Evolutionary conservation across 345 rosid species (phyloP).

Genomic region (Salix arbutifolia): DNA sequence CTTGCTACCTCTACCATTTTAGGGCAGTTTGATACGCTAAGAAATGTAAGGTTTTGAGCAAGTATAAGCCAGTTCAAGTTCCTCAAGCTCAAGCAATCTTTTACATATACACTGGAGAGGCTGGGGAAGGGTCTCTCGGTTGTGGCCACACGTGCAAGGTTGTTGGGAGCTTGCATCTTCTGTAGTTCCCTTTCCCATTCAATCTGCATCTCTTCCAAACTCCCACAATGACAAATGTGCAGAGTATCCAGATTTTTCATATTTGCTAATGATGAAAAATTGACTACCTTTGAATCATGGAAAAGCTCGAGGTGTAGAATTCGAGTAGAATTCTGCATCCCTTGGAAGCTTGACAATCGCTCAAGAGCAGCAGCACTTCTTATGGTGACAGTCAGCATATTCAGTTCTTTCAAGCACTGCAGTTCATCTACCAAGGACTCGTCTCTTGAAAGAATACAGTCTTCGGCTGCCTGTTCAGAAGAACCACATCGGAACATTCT

Average conservation of each 20-base stretch:
- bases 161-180: not conserved
- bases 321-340: not conserved
- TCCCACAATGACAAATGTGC: not conserved
- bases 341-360: not conserved
- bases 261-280: not conserved
- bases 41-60: not conserved
- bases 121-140: not conserved
- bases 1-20: not conserved
- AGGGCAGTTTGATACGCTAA: not conserved
- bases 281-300: not conserved
- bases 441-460: too few relatives aligned
- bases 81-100: not conserved
- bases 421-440: too few relatives aligned
- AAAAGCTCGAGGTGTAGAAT: not conserved
- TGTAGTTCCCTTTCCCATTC: not conserved
- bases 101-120: not conserved
- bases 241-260: not conserved
- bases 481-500: too few relatives aligned
- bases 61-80: not conserved
- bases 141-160: not conserved
- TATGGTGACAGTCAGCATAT: too few relatives aligned
- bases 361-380: too few relatives aligned
- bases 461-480: too few relatives aligned
- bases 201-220: not conserved
- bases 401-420: too few relatives aligned